Evolutionary conservation across 2,329 filamentous ascomycete species (phyloP), one percentile per base, ranked within the genome.

Genomic region (Hypomyces perniciosus): DNA sequence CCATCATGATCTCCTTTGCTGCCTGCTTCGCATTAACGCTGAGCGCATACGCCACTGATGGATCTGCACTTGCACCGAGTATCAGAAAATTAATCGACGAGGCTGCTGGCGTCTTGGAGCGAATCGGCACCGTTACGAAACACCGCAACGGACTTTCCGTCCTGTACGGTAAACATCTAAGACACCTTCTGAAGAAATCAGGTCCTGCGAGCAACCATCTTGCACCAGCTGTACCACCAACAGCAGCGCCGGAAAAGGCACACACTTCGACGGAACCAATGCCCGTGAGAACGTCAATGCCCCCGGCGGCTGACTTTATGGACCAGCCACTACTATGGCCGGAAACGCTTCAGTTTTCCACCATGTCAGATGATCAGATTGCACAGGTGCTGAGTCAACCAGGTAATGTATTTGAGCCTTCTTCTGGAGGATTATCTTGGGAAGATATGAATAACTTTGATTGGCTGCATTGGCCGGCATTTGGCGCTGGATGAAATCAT

Each of bases 1-100:
- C 85, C 50, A 86, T 88, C 56, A 89, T 89, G 86, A 86, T 89
- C 9, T 86, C 84, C 1, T 88, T 88, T 56, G 85, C 85, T 0
- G 83, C 83, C 4, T 86, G 82, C 58, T 86, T 85, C 54, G 83
- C 83, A 0, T 66, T 86, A n/a, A 78, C 80, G 8, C 72, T 86
- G 4, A 84, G 81, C 56, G 75, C 80, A 0, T 79, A 80, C 44
- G 75, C 80, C 3, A 73, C 76, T 0, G 80, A 76, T 29, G 76
- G 74, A 51, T 82, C 78, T 0, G 77, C 76, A 46, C 64, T 86
- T 1, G 81, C 81, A 0, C 80, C 82, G 0, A 85, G 82, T 56
- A 80, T 86, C 10, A 70, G 82, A 42, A 76, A 78, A 46, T 67
- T 88, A 50, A 81, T 88, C 34, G 80, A 85, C 54, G 85, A 89